A percentile compares a stretch with the other conserved stretches of the same genome.
Evolutionary conservation across 2,329 filamentous ascomycete genomes (phyloP).

Genomic region (Fusarium mangiferae): DNA sequence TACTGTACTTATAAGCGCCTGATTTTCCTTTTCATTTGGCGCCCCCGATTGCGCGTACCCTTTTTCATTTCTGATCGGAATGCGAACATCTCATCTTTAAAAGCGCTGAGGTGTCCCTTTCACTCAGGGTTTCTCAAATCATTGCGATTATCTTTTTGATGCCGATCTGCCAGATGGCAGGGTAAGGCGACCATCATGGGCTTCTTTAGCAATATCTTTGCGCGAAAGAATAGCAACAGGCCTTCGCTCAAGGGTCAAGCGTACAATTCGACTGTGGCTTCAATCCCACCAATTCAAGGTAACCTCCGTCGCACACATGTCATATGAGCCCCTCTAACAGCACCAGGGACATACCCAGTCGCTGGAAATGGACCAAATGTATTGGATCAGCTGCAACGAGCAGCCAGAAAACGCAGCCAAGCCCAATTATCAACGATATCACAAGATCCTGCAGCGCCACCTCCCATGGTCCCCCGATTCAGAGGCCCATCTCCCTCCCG

Average conservation of each 20-base stretch:
- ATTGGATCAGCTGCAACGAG: slow-evolving; percentile 41
- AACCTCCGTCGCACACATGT: neutral
- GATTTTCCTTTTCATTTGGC: neutral
- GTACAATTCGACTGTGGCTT: slow-evolving; percentile 40
- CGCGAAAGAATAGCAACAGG: slow-evolving; percentile 30
- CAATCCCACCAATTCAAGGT: slow-evolving; percentile 42
- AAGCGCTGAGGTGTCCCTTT: neutral
- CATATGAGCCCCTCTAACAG: neutral
- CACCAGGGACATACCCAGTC: slow-evolving; percentile 42
- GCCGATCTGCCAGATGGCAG: slow-evolving; percentile 33
- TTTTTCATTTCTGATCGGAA: slow-evolving; percentile 20
- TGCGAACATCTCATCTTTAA: slow-evolving; percentile 25
- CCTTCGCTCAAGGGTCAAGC: slow-evolving; percentile 37
- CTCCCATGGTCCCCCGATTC: slow-evolving; percentile 33
- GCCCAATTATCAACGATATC: slow-evolving; percentile 31
- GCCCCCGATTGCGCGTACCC: neutral
- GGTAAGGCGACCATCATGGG: slow-evolving; percentile 39
- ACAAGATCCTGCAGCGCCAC: slow-evolving; percentile 21
- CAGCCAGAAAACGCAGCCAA: slow-evolving; percentile 41
- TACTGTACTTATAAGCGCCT: slow-evolving; percentile 30
- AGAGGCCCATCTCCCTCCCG: slow-evolving; percentile 15
- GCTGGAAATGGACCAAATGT: slow-evolving; percentile 42
- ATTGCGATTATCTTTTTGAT: neutral
- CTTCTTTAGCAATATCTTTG: slow-evolving; percentile 42
- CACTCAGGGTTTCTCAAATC: neutral